Evolutionary conservation across 495 filamentous ascomycete genomes (phyloP), one percentile per base, ranked within the genome.

Genomic region (Aspergillus diversus): DNA sequence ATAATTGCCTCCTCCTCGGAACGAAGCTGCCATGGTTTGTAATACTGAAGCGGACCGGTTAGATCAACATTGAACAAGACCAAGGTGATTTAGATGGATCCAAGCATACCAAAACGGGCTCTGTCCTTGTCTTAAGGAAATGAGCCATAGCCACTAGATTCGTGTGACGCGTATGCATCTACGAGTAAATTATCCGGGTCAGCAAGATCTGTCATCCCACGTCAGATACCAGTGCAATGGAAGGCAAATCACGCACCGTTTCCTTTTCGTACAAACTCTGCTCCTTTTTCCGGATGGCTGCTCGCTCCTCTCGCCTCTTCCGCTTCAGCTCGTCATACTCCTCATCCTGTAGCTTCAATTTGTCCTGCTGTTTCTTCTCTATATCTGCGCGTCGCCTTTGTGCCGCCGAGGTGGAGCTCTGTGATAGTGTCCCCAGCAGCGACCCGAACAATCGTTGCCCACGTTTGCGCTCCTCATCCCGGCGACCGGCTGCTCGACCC

Each of bases 391-490:
- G 86, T 66, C 88, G 89, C 75, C 86, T 91, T 68, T 92, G 89
- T 69, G 91, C 86, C 67, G 85, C 80, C 51, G 82, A 78, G 39
- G 71, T 83, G 67, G 86, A 84, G 55, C 84, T 90, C 81, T 95
- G 91, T 72, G 90, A 94, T 61, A 98, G 86, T 57, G 92, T 94
- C 72, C 89, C 92, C 66, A 97, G 80, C 67, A 97, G 76, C 55
- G 88, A 92, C 57, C 95, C 95, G 77, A 97, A 97, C 69, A 99
- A 83, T 57, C 95, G 84, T 80, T 91, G 89, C 48, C 91, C 92
- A 12, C 95, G 90, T 69, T 90, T 90, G 73, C 89, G 92, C 70
- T 97, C 93, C 63, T 96, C 92, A 59, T 86, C 74, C 1, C 73
- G 66, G 17, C 68, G 65, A n/a, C 66, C 69, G 1, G 51, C 77